These are phyloP conservation scores for Tulasnella sp. DNA, from an alignment of 768 basidiomycete genomes.

Conservation along the genomic window DNA sequence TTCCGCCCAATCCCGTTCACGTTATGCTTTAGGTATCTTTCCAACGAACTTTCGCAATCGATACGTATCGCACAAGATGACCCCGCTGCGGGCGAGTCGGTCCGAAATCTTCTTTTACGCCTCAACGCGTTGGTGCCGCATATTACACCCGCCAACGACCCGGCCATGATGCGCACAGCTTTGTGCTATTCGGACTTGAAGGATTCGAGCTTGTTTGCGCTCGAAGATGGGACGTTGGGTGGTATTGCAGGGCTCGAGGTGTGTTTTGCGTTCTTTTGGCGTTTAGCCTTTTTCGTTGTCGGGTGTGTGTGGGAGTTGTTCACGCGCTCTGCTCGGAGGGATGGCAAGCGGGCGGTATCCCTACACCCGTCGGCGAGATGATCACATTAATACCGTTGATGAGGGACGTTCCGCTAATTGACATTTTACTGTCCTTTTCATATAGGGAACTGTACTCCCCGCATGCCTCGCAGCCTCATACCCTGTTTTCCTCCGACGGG, in stretches of 20 bases:
- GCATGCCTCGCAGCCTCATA: conserved; percentile 9
- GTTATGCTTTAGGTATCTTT: conserved; percentile 4
- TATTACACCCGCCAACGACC: conserved; percentile 4
- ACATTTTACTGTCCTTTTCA: neutral
- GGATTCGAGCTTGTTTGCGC: conserved; percentile 4
- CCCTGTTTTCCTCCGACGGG: conserved; percentile 7
- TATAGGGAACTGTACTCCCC: conserved; percentile 12
- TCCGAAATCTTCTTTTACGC: neutral
- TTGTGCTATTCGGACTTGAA: conserved; percentile 10
- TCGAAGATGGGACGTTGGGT: conserved; percentile 9
- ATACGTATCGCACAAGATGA: conserved; percentile 2
- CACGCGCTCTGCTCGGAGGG: no score
- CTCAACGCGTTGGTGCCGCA: neutral
- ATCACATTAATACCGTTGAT: no score
- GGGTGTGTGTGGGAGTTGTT: neutral
- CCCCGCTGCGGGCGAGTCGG: neutral
- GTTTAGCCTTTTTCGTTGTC: neutral
- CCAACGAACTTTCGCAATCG: conserved; percentile 5
- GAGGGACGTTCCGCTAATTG: neutral
- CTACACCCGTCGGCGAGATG: neutral
- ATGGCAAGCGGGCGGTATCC: neutral
- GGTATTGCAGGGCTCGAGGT: conserved; percentile 13
- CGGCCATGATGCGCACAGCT: conserved; percentile 1
- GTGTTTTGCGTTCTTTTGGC: neutral
- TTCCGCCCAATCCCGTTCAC: neutral